A percentile compares a stretch with the other conserved stretches of the same genome.
Evolutionary conservation across 2,329 filamentous ascomycete genomes (phyloP).

Genomic region (Apiospora saccharicola): DNA sequence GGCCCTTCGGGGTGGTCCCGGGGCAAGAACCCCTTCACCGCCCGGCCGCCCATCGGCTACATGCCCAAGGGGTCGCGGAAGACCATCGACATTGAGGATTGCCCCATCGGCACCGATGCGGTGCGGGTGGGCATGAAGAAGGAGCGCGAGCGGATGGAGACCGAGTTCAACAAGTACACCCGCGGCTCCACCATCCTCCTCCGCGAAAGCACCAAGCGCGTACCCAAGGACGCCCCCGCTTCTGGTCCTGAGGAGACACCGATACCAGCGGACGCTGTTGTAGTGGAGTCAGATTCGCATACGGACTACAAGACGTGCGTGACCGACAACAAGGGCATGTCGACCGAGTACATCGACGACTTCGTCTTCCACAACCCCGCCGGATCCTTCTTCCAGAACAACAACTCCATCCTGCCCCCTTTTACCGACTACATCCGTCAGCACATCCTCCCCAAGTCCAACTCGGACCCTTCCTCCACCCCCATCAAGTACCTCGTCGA

Average conservation of each 20-base stretch:
- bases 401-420: slow-evolving; percentile 91
- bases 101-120: slow-evolving; percentile 89
- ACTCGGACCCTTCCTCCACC: slow-evolving; percentile 36
- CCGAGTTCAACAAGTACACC: slow-evolving; percentile 75
- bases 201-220: slow-evolving; percentile 81
- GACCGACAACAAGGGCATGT: slow-evolving; percentile 82
- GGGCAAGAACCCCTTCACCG: slow-evolving; percentile 59
- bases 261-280: slow-evolving; percentile 51
- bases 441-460: slow-evolving; percentile 68
- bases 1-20: slow-evolving; percentile 69
- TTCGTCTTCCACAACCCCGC: slow-evolving; percentile 91
- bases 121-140: slow-evolving; percentile 80
- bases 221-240: slow-evolving; percentile 53
- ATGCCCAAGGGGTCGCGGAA: slow-evolving; percentile 82
- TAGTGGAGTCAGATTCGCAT: slow-evolving; percentile 64
- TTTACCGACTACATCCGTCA: slow-evolving; percentile 90
- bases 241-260: slow-evolving; percentile 39
- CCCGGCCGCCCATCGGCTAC: slow-evolving; percentile 85
- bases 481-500: slow-evolving; percentile 89
- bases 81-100: slow-evolving; percentile 96
- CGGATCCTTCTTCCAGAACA: slow-evolving; percentile 98
- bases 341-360: slow-evolving; percentile 86
- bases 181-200: slow-evolving; percentile 88
- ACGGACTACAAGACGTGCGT: slow-evolving; percentile 87
- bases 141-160: slow-evolving; percentile 78